Percentiles rank a stretch among this genome's conserved stretches.
These are phyloP conservation scores for Blumeriella jaapii DNA, from an alignment of 2,329 filamentous ascomycete species.

Conservation along the genomic window DNA sequence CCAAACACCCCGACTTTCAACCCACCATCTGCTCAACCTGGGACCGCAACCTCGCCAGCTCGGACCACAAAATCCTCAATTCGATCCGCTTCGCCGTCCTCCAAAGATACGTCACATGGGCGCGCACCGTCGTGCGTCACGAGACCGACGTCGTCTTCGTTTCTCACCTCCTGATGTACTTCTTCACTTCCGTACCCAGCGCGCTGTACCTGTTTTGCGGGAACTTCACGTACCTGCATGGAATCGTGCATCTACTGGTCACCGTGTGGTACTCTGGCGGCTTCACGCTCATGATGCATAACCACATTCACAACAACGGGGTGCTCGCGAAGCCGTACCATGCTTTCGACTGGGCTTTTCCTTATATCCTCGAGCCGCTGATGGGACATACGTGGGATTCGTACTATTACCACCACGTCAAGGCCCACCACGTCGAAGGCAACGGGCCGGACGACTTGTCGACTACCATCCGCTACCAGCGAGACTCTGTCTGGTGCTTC, in stretches of 20 bases:
- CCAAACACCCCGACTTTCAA: conserved; percentile 12
- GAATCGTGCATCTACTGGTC: conserved; percentile 51
- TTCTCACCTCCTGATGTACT: conserved; percentile 64
- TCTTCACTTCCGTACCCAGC: conserved; percentile 57
- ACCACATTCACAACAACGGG: conserved; percentile 71
- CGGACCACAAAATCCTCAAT: conserved; percentile 9
- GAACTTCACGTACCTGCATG: conserved; percentile 57
- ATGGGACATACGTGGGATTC: conserved; percentile 81
- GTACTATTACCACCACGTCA: conserved; percentile 78
- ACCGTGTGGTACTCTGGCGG: conserved; percentile 58
- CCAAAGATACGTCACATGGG: conserved; percentile 15
- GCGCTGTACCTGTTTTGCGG: conserved; percentile 49
- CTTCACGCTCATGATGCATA: conserved; percentile 75
- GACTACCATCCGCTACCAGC: conserved; percentile 65
- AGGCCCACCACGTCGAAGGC: conserved; percentile 74
- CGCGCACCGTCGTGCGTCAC: conserved; percentile 15
- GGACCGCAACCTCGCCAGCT: conserved; percentile 14
- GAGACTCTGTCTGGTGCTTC: conserved; percentile 56
- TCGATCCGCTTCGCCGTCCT: conserved; percentile 7
- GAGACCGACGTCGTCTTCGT: conserved; percentile 62
- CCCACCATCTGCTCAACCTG: conserved; percentile 18
- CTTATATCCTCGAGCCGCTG: conserved; percentile 62
- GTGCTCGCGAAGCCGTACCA: conserved; percentile 45
- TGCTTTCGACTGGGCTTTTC: conserved; percentile 53
- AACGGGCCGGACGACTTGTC: conserved; percentile 69